A percentile compares a stretch with the other conserved stretches of the same genome.
These are phyloP conservation scores for Mycosphaerella arachidis DNA, from an alignment of 2,329 filamentous ascomycete species.

Conservation along the genomic window DNA sequence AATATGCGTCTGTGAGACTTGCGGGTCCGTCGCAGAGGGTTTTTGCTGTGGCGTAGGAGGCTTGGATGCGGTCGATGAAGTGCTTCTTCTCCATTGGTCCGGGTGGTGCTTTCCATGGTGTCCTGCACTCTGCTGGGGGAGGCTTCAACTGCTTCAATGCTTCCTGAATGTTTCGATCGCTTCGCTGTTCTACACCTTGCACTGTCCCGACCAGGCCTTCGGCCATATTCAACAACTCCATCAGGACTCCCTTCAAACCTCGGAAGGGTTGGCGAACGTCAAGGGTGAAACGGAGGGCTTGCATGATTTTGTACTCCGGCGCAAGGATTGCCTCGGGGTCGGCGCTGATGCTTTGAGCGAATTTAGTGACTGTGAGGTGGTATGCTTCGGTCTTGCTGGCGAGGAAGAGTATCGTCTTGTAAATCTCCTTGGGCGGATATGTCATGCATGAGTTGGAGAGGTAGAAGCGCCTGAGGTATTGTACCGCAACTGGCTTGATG, in stretches of 20 bases:
- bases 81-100: constrained; percentile 12
- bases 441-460: constrained; percentile 94
- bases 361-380: constrained; percentile 63
- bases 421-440: constrained; percentile 83
- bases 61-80: constrained; percentile 46
- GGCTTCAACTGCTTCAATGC: constrained; percentile 18
- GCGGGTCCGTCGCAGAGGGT: constrained; percentile 68
- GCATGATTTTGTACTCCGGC: constrained; percentile 87
- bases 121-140: constrained; percentile 13
- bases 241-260: constrained; percentile 76
- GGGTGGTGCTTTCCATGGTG: constrained; percentile 19
- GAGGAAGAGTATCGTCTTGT: constrained; percentile 87
- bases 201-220: constrained; percentile 51
- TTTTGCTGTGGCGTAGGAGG: constrained; percentile 68
- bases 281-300: constrained; percentile 88
- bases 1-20: constrained; percentile 90
- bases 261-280: constrained; percentile 89
- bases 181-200: constrained; percentile 19
- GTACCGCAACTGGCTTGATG: constrained; percentile 71
- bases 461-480: constrained; percentile 93
- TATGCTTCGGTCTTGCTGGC: constrained; percentile 87
- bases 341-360: constrained; percentile 53
- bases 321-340: constrained; percentile 76
- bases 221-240: constrained; percentile 70
- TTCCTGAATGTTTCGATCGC: constrained; percentile 18